Conservation (phyloP, 2,329 filamentous ascomycete species). For the Cordyceps tenuipes region DNA sequence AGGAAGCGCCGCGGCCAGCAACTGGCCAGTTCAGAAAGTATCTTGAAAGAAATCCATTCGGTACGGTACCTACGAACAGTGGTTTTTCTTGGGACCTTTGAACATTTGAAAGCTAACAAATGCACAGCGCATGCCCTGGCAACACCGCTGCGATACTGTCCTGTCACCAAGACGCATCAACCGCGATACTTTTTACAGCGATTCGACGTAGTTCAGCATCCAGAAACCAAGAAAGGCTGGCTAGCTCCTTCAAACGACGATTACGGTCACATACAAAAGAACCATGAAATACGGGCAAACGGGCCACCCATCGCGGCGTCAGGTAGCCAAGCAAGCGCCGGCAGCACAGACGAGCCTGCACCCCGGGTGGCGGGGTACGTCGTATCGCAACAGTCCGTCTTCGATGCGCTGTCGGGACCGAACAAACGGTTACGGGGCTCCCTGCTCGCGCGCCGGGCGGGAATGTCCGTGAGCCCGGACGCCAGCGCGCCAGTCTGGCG, state of each 20-base stretch:
- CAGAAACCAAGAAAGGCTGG: conserved; percentile 44
- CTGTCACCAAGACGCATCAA: conserved; percentile 37
- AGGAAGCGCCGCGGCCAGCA: conserved; percentile 24
- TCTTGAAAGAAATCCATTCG: conserved; percentile 55
- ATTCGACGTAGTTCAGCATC: conserved; percentile 49
- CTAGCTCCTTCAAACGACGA: conserved; percentile 42
- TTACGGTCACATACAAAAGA: conserved; percentile 19
- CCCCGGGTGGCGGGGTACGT: conserved; percentile 12
- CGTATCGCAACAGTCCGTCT: conserved; percentile 19
- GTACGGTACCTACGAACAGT: conserved; percentile 28
- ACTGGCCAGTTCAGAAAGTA: conserved; percentile 45
- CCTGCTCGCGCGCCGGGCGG: conserved; percentile 13
- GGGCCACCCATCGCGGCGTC: neutral
- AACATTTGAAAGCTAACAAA: neutral
- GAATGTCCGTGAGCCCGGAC: conserved; percentile 7
- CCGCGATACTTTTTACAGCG: conserved; percentile 57
- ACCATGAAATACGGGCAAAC: neutral
- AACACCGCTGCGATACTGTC: conserved; percentile 50
- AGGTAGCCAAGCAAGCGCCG: neutral
- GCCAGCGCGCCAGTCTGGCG: conserved; percentile 32
- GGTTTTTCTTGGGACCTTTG: neutral
- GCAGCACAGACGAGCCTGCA: conserved; percentile 6
- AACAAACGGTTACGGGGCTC: conserved; percentile 12
- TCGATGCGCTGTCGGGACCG: conserved; percentile 20
- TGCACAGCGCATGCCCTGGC: conserved; percentile 51